Conservation (phyloP, 495 filamentous ascomycete genomes). For the Aspergillus sparsus region DNA sequence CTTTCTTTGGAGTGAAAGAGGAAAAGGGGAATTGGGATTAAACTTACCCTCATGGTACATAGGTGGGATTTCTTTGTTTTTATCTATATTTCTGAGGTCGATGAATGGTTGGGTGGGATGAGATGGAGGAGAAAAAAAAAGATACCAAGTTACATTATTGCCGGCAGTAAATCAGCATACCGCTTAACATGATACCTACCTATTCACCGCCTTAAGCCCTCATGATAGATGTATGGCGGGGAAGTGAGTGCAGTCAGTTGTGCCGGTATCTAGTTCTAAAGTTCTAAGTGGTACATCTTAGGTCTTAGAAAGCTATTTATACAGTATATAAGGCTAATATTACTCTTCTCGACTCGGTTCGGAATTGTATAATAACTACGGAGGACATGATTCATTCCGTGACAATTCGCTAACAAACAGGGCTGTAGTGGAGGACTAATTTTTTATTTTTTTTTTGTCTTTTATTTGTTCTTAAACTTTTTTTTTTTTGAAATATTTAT, state of each 20-base stretch:
- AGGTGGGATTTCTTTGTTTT: background rate
- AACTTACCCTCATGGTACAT: slow-evolving; percentile 3
- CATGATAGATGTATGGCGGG: too few relatives aligned
- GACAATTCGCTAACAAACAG: too few relatives aligned
- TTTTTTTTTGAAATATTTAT: background rate
- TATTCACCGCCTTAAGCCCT: background rate
- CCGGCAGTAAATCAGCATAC: slow-evolving; percentile 8
- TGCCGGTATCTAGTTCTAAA: too few relatives aligned
- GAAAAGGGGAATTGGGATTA: background rate
- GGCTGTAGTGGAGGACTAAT: too few relatives aligned
- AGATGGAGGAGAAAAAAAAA: slow-evolving; percentile 8
- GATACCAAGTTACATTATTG: slow-evolving; percentile 10
- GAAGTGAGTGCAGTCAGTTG: too few relatives aligned
- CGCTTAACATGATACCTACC: background rate
- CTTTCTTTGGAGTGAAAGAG: slow-evolving; percentile 12
- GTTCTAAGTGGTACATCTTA: too few relatives aligned
- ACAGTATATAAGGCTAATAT: too few relatives aligned
- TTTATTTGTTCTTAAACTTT: background rate
- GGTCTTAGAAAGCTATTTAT: too few relatives aligned
- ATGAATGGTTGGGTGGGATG: background rate
- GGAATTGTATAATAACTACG: too few relatives aligned
- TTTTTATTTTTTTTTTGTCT: too few relatives aligned
- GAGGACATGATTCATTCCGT: too few relatives aligned
- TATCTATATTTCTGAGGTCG: slow-evolving; percentile 8
- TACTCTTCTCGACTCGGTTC: too few relatives aligned